phyloP scores from a whole-genome alignment of 306 rosid species.

The Echinosophora koreensis region DNA sequence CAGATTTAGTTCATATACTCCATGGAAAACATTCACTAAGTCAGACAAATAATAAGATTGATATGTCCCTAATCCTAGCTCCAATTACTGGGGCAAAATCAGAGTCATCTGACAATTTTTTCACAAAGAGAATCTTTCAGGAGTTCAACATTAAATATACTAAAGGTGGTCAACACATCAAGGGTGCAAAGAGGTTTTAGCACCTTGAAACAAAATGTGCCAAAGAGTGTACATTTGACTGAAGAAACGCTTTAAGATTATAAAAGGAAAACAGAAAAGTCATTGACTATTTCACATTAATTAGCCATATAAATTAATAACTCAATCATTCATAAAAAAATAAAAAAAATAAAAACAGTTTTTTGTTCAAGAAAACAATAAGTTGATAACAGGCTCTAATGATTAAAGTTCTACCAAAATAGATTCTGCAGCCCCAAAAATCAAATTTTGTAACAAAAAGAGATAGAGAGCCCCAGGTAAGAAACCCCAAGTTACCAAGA shows the following conservation, averaged over 20 bases:
- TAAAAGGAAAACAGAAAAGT: not conserved
- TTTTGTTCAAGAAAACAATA: no score
- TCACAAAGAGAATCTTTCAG: not conserved
- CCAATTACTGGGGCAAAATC: conserved; percentile 9
- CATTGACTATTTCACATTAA: not conserved
- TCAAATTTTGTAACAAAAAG: no score
- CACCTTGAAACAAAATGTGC: not conserved
- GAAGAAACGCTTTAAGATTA: not conserved
- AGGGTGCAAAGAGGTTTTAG: not conserved
- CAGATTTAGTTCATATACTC: conserved; percentile 35
- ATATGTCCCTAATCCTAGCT: not conserved
- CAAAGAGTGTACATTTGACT: not conserved
- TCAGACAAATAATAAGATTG: not conserved
- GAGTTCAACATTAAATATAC: conserved; percentile 1
- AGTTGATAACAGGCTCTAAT: no score
- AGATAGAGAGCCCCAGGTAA: no score
- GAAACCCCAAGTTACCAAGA: no score
- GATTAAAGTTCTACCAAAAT: no score
- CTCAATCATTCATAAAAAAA: no score
- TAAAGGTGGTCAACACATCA: not conserved
- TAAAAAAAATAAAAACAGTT: no score
- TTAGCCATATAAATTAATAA: not conserved
- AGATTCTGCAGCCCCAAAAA: no score
- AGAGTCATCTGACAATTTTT: conserved; percentile 18
- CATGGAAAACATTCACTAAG: conserved; percentile 22